A percentile compares a stretch with the other conserved stretches of the same genome.
Evolutionary conservation across 441 rosid genomes (phyloP).

Genomic region (Mallotus japonicus): DNA sequence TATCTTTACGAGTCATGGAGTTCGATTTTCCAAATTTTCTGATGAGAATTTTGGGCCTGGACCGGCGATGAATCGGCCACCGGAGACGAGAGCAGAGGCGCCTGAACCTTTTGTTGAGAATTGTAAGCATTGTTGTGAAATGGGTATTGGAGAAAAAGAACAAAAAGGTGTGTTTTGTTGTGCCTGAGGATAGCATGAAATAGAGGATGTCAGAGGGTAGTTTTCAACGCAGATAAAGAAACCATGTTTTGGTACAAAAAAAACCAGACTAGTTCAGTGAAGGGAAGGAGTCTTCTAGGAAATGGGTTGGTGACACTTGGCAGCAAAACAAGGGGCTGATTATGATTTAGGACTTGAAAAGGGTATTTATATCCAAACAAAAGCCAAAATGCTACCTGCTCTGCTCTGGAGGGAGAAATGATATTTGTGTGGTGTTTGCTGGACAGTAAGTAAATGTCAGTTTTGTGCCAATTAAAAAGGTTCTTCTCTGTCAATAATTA

Average conservation of each 20-base stretch:
- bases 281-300: constrained; percentile 33
- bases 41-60: constrained; percentile 44
- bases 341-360: not conserved
- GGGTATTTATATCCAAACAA: not conserved
- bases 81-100: constrained; percentile 60
- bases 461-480: not conserved
- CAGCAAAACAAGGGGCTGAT: constrained; percentile 16
- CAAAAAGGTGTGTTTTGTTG: not conserved
- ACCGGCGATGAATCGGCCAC: constrained; percentile 58
- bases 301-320: constrained; percentile 51
- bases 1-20: constrained; percentile 23
- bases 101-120: constrained; percentile 46
- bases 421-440: not conserved
- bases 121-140: constrained; percentile 43
- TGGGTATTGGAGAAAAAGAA: constrained; percentile 9
- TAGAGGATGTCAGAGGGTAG: constrained; percentile 8
- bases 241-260: constrained; percentile 2
- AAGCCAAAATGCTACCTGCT: constrained; percentile 28
- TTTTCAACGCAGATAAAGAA: not conserved
- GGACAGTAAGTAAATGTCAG: constrained; percentile 1
- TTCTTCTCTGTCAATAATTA: no score
- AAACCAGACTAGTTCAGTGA: not conserved
- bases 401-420: constrained; percentile 11
- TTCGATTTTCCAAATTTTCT: constrained; percentile 37
- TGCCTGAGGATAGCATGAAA: constrained; percentile 22